These are phyloP conservation scores for Tetrahymena borealis DNA, from an alignment of 73 alveolate genomes.

Conservation along the genomic window DNA sequence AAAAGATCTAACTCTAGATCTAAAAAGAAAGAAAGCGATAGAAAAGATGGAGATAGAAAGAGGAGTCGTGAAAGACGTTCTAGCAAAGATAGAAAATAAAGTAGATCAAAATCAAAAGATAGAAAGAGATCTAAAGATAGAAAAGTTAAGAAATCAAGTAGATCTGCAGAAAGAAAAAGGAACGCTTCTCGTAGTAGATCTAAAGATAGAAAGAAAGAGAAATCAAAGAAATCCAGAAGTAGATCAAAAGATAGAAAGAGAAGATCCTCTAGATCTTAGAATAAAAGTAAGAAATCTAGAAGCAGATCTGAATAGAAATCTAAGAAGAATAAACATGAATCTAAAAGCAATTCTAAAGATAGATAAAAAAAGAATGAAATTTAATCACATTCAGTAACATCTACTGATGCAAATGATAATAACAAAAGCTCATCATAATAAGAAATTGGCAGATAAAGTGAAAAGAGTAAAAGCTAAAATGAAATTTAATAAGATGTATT, in stretches of 20 bases:
- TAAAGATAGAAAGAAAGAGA: not conserved
- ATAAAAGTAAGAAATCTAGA: not conserved
- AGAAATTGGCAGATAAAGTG: not conserved
- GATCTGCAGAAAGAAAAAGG: not conserved
- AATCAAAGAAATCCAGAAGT: not conserved
- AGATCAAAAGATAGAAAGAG: not conserved
- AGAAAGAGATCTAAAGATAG: not conserved
- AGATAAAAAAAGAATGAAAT: not conserved
- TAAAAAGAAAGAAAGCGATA: not conserved
- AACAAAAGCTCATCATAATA: not conserved
- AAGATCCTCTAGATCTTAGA: not conserved
- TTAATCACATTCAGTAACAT: not conserved
- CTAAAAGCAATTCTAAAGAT: not conserved
- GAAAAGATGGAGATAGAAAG: not conserved
- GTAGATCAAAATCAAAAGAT: not conserved
- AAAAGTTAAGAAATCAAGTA: not conserved
- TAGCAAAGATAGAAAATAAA: not conserved
- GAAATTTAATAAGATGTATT: not conserved
- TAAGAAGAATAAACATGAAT: not conserved
- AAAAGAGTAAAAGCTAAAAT: not conserved
- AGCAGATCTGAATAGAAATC: not conserved
- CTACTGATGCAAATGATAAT: not conserved
- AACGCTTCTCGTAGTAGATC: not conserved
- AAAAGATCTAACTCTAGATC: not conserved
- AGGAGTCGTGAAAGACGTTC: slow-evolving; percentile 1